Percentiles rank a stretch among this genome's conserved stretches.
Evolutionary conservation across 164 flowering plant genomes (phyloP).

Genomic region (Protea cynaroides): DNA sequence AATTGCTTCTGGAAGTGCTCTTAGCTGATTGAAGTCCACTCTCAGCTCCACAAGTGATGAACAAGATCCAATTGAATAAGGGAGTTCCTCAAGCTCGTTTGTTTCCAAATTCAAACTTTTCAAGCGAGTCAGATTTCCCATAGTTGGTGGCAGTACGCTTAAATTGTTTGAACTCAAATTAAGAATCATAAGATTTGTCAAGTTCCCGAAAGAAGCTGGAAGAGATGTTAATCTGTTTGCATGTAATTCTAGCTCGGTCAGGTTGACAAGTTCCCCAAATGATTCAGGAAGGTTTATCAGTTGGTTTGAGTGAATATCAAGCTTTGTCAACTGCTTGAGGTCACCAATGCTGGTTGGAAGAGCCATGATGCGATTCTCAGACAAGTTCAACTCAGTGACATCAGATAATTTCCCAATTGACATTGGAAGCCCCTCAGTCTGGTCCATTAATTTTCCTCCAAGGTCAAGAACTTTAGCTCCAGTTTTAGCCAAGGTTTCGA

Average conservation of each 20-base stretch:
- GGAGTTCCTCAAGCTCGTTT: conserved; percentile 63
- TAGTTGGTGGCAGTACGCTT: conserved; percentile 39
- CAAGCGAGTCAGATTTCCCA: conserved; percentile 45
- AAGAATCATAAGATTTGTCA: conserved; percentile 43
- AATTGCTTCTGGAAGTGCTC: conserved; percentile 65
- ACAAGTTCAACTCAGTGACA: conserved; percentile 41
- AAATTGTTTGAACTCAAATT: conserved; percentile 55
- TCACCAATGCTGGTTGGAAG: conserved; percentile 49
- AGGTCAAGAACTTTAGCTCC: conserved; percentile 48
- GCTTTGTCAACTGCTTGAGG: conserved; percentile 45
- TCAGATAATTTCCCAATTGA: conserved; percentile 57
- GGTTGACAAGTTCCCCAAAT: conserved; percentile 45
- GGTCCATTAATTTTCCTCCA: conserved; percentile 57
- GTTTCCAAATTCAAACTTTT: conserved; percentile 48
- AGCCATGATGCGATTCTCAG: conserved; percentile 57
- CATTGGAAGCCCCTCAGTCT: conserved; percentile 67
- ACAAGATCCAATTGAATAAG: conserved; percentile 64
- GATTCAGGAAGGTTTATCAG: conserved; percentile 56
- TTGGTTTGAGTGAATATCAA: conserved; percentile 68
- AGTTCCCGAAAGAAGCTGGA: conserved; percentile 50
- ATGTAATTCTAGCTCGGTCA: conserved; percentile 49
- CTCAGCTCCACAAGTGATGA: conserved; percentile 50
- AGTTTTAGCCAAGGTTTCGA: conserved; percentile 46
- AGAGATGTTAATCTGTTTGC: conserved; percentile 47
- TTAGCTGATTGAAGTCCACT: conserved; percentile 55